Conservation (phyloP, 73 alveolate species). For the Blepharisma stoltei region DNA sequence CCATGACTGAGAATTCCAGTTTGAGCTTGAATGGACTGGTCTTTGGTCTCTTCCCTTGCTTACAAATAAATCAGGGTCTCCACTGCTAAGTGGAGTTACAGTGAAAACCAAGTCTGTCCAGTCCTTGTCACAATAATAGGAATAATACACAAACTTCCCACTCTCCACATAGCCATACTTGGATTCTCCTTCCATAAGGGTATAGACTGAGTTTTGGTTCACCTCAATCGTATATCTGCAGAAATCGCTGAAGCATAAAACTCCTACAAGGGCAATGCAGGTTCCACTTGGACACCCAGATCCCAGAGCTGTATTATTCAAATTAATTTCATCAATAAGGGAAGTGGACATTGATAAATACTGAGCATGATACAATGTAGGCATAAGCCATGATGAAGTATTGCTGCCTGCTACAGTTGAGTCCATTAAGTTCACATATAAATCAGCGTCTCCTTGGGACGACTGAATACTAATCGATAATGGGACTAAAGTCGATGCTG, state of each 20-base stretch:
- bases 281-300: not conserved
- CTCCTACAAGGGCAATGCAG: not conserved
- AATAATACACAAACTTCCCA: not conserved
- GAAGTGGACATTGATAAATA: not conserved
- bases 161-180: not conserved
- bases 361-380: not conserved
- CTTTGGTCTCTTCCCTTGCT: constrained; percentile 16
- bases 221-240: constrained; percentile 2
- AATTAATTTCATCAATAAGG: constrained; percentile 8
- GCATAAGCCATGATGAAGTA: not conserved
- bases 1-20: constrained; percentile 25
- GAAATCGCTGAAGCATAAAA: constrained; percentile 17
- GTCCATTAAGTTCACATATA: constrained; percentile 8
- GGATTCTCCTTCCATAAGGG: not conserved
- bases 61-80: constrained; percentile 28
- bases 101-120: not conserved
- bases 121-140: not conserved
- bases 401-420: not conserved
- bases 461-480: not conserved
- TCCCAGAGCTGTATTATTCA: not conserved
- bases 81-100: constrained; percentile 9
- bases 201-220: not conserved
- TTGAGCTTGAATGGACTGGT: not conserved
- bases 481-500: not conserved
- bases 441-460: constrained; percentile 26